These are phyloP conservation scores for Aspergillus homomorphus DNA, from an alignment of 495 filamentous ascomycete genomes.

Conservation along the genomic window DNA sequence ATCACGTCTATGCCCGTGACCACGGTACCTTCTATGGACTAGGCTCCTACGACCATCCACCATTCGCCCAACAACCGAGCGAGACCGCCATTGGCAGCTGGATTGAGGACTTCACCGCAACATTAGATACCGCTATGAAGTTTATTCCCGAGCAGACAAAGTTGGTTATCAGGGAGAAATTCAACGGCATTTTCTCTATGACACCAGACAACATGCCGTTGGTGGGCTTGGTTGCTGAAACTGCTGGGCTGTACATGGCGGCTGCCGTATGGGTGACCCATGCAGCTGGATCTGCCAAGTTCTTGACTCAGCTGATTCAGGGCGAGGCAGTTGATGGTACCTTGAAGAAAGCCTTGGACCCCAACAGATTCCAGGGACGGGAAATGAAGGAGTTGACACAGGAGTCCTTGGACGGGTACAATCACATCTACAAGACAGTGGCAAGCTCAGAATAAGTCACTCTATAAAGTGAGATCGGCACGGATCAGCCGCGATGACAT, in stretches of 20 bases:
- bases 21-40: slow-evolving; percentile 32
- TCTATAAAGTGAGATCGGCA: neutral
- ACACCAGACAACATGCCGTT: slow-evolving; percentile 38
- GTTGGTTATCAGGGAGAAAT: slow-evolving; percentile 18
- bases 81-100: slow-evolving; percentile 28
- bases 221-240: slow-evolving; percentile 24
- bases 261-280: slow-evolving; percentile 39
- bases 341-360: slow-evolving; percentile 24
- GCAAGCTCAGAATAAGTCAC: neutral
- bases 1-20: slow-evolving; percentile 36
- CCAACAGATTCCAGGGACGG: slow-evolving; percentile 27
- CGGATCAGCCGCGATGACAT: neutral
- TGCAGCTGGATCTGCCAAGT: slow-evolving; percentile 32
- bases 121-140: slow-evolving; percentile 12
- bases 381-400: slow-evolving; percentile 20
- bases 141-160: slow-evolving; percentile 26
- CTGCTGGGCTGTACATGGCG: slow-evolving; percentile 26
- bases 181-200: slow-evolving; percentile 38
- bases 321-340: slow-evolving; percentile 19
- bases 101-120: slow-evolving; percentile 24
- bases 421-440: slow-evolving; percentile 26
- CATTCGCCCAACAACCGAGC: slow-evolving; percentile 20
- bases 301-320: slow-evolving; percentile 25
- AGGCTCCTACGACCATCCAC: slow-evolving; percentile 33
- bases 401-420: slow-evolving; percentile 31